Percentiles rank a stretch among this genome's conserved stretches.
Evolutionary conservation across 148 eudicot species (phyloP).

Genomic region (Euryodendron excelsum): DNA sequence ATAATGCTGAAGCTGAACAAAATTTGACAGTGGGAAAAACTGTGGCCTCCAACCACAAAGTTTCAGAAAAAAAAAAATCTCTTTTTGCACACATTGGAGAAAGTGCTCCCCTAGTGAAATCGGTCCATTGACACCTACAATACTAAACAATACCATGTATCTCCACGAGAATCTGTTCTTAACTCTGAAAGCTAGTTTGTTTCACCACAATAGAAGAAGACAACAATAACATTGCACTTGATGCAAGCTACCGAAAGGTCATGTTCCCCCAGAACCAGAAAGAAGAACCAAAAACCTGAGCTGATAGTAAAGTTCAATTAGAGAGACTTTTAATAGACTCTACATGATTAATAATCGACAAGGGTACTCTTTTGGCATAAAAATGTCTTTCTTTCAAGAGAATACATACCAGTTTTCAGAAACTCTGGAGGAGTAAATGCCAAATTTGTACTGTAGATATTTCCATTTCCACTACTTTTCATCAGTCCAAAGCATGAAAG

Average conservation of each 20-base stretch:
- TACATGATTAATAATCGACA: too few species aligned
- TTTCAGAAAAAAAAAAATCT: too few species aligned
- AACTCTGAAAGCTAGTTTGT: not conserved
- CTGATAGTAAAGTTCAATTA: too few species aligned
- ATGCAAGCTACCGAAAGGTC: not conserved
- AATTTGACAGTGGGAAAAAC: too few species aligned
- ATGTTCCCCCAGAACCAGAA: not conserved
- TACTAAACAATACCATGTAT: too few species aligned
- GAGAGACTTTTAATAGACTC: too few species aligned
- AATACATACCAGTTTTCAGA: slow-evolving; percentile 52
- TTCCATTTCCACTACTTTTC: slow-evolving; percentile 73
- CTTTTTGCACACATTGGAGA: too few species aligned
- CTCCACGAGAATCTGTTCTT: not conserved
- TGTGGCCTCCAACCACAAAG: too few species aligned
- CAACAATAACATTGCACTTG: not conserved
- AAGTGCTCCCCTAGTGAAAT: too few species aligned
- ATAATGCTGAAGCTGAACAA: too few species aligned
- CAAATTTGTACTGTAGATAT: slow-evolving; percentile 72
- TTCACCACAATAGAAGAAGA: not conserved
- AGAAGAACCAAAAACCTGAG: too few species aligned
- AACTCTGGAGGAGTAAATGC: slow-evolving; percentile 80
- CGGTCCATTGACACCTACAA: too few species aligned
- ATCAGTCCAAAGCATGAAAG: slow-evolving; percentile 80
- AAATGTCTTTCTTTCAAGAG: not conserved
- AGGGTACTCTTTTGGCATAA: not conserved